Conservation (phyloP, 352 stramenopile genomes). For the Pythium phragmitis region DNA sequence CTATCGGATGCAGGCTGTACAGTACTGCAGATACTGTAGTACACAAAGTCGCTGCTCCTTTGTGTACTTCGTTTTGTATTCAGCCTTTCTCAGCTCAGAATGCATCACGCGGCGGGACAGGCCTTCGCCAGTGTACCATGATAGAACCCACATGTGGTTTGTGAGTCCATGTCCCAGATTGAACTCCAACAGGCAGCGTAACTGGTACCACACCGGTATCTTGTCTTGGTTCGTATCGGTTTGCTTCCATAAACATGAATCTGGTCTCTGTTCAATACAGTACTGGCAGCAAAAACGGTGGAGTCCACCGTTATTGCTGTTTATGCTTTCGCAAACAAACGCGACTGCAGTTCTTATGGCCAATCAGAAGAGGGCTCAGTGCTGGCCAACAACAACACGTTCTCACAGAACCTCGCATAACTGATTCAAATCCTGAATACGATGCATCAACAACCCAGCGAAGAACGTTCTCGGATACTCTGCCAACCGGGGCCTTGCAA, state of each 20-base stretch:
- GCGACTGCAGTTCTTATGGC: slow-evolving; percentile 9
- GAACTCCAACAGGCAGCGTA: neutral
- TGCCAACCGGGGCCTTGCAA: neutral
- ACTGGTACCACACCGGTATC: neutral
- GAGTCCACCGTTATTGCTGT: too few species aligned
- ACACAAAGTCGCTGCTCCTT: too few species aligned
- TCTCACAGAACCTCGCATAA: slow-evolving; percentile 13
- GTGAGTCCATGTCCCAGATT: neutral
- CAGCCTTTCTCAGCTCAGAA: neutral
- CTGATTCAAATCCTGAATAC: slow-evolving; percentile 11
- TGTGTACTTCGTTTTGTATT: neutral
- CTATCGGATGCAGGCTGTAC: too few species aligned
- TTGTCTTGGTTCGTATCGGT: neutral
- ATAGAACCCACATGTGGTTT: neutral
- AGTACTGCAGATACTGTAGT: too few species aligned
- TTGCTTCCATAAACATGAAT: too few species aligned
- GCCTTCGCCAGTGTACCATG: neutral
- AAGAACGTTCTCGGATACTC: slow-evolving; percentile 17
- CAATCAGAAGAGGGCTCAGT: too few species aligned
- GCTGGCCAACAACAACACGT: neutral
- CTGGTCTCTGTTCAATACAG: too few species aligned
- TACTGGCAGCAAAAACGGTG: too few species aligned
- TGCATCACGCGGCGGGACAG: too few species aligned
- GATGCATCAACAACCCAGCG: slow-evolving; percentile 13
- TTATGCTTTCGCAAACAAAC: neutral